Conservation (phyloP, 2,329 filamentous ascomycete species). For the Alternaria viburni region DNA sequence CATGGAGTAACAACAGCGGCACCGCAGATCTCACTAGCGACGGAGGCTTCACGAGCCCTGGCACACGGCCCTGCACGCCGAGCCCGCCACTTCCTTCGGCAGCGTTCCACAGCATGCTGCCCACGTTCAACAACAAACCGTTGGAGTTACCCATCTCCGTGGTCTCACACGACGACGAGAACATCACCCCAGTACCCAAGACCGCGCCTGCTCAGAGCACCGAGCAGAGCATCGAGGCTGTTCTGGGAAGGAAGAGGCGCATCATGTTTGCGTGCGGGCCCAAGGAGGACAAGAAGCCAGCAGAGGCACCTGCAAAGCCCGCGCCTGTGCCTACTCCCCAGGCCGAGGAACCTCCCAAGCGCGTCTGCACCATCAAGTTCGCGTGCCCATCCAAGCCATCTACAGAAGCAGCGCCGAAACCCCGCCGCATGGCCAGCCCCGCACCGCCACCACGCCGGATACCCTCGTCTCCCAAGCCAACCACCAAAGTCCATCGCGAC, state of each 20-base stretch:
- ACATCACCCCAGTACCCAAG: slow-evolving; percentile 35
- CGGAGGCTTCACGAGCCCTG: slow-evolving; percentile 86
- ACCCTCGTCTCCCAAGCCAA: slow-evolving; percentile 38
- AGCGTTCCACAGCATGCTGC: slow-evolving; percentile 48
- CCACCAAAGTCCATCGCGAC: slow-evolving; percentile 51
- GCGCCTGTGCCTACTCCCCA: slow-evolving; percentile 15
- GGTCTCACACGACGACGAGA: slow-evolving; percentile 46
- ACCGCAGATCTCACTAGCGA: slow-evolving; percentile 95
- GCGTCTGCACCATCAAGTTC: slow-evolving; percentile 73
- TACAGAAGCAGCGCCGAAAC: slow-evolving; percentile 48
- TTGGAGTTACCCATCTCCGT: slow-evolving; percentile 48
- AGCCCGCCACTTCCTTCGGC: slow-evolving; percentile 80
- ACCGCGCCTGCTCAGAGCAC: slow-evolving; percentile 39
- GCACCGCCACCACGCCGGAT: slow-evolving; percentile 43
- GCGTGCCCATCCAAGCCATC: slow-evolving; percentile 66
- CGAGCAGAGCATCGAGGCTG: slow-evolving; percentile 67
- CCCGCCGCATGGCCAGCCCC: slow-evolving; percentile 54
- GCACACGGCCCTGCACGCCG: slow-evolving; percentile 78
- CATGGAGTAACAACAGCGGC: slow-evolving; percentile 79
- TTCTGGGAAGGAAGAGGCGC: slow-evolving; percentile 78
- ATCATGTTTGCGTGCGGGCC: slow-evolving; percentile 87
- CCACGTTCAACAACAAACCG: slow-evolving; percentile 47
- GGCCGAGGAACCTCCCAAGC: slow-evolving; percentile 53
- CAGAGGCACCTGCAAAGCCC: slow-evolving; percentile 25
- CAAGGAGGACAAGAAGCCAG: slow-evolving; percentile 55